Percentiles rank a stretch among this genome's conserved stretches.
phyloP scores from a whole-genome alignment of 345 rosid species.

The Citrus trifoliata region DNA sequence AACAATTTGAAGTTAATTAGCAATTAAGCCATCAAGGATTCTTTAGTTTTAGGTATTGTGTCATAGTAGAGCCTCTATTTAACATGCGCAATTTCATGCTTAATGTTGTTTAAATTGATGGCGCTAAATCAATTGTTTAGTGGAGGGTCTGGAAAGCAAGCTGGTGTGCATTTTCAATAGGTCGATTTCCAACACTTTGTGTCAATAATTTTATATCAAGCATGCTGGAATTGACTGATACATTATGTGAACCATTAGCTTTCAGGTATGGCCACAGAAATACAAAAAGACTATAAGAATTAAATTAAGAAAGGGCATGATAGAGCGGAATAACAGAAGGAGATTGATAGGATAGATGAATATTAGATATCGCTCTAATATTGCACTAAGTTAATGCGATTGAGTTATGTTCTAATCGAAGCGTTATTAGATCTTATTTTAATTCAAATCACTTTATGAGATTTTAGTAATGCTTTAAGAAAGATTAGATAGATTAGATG shows the following conservation, averaged over 20 bases:
- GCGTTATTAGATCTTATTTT: too few relatives aligned
- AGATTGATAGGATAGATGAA: too few relatives aligned
- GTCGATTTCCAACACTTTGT: neutral
- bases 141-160: neutral
- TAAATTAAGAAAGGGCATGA: slow-evolving; percentile 10
- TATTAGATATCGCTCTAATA: too few relatives aligned
- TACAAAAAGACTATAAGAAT: slow-evolving; percentile 22
- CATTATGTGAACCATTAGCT: neutral
- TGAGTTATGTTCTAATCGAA: too few relatives aligned
- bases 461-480: too few relatives aligned
- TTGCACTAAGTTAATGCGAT: too few relatives aligned
- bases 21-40: neutral
- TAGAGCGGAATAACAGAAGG: too few relatives aligned
- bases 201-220: neutral
- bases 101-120: neutral
- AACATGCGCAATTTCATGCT: neutral
- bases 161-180: neutral
- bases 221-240: neutral
- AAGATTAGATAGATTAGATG: too few relatives aligned
- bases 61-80: neutral
- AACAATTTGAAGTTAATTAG: neutral
- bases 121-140: neutral
- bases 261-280: slow-evolving; percentile 31
- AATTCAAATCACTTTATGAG: too few relatives aligned
- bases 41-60: neutral